These are phyloP conservation scores for Penicillium verrucosum DNA, from an alignment of 2,329 filamentous ascomycete species.

Conservation along the genomic window DNA sequence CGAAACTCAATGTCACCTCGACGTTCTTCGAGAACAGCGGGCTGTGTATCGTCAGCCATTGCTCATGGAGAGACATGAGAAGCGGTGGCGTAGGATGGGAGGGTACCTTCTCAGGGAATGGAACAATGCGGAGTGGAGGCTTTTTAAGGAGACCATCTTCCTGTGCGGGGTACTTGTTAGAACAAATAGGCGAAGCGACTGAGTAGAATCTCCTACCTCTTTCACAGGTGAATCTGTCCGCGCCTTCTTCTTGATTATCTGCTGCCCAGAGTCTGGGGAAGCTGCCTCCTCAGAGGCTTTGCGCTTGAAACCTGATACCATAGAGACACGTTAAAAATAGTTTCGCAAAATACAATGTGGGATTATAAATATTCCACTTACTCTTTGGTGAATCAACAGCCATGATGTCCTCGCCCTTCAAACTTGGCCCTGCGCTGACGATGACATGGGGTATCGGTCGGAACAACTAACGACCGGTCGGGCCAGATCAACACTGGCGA, in stretches of 20 bases:
- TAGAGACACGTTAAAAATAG: neutral
- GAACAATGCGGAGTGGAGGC: conserved; percentile 62
- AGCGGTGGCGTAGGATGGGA: neutral
- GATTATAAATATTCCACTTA: conserved; percentile 19
- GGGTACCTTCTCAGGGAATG: conserved; percentile 80
- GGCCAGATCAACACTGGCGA: conserved; percentile 22
- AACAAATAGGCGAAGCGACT: neutral
- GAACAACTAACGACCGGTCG: conserved; percentile 13
- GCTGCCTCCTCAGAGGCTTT: conserved; percentile 51
- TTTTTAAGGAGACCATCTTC: conserved; percentile 44
- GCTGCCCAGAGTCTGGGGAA: conserved; percentile 43
- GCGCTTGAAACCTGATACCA: conserved; percentile 40
- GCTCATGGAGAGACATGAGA: neutral
- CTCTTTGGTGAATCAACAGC: conserved; percentile 31
- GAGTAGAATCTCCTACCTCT: conserved; percentile 26
- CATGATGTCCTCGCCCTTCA: conserved; percentile 11
- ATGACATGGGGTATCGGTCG: conserved; percentile 11
- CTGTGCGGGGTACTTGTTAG: conserved; percentile 26
- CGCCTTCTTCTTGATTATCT: conserved; percentile 48
- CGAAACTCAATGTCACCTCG: conserved; percentile 94
- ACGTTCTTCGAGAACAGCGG: conserved; percentile 88
- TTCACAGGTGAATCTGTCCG: conserved; percentile 47
- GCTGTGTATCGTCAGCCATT: conserved; percentile 48
- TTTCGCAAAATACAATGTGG: neutral
- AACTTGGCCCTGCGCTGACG: neutral